These are phyloP conservation scores for Plasmodium cynomolgi DNA, from an alignment of 169 alveolate genomes.

Conservation along the genomic window DNA sequence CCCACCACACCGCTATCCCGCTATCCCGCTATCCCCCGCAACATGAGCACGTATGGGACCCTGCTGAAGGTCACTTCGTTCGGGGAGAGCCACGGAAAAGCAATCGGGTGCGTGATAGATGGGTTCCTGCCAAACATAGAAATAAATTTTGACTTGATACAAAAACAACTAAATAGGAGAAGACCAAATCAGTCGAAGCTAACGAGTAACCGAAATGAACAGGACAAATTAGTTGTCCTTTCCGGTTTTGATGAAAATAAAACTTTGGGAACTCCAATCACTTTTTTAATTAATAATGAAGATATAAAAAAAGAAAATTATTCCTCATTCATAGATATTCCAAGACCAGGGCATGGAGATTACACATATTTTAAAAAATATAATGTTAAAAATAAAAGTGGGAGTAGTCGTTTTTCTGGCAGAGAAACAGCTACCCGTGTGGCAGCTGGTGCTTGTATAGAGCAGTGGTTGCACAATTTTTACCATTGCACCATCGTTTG, in stretches of 20 bases:
- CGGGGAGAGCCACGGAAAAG: slow-evolving; percentile 55
- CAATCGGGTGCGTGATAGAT: slow-evolving; percentile 34
- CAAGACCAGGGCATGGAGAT: slow-evolving; percentile 58
- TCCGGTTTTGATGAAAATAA: slow-evolving; percentile 58
- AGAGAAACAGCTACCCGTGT: slow-evolving; percentile 52
- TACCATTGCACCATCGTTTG: slow-evolving; percentile 22
- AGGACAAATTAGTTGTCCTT: slow-evolving; percentile 24
- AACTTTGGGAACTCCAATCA: slow-evolving; percentile 39
- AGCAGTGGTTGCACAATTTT: slow-evolving; percentile 22
- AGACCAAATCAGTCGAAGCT: slow-evolving; percentile 64
- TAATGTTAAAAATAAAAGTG: slow-evolving; percentile 51
- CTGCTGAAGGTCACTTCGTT: slow-evolving; percentile 28
- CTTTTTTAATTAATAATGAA: slow-evolving; percentile 42
- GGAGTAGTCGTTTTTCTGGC: slow-evolving; percentile 54
- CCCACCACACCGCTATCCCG: not conserved
- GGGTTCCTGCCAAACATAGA: slow-evolving; percentile 24
- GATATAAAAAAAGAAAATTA: slow-evolving; percentile 32
- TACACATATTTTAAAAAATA: slow-evolving; percentile 66
- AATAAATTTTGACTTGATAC: slow-evolving; percentile 36
- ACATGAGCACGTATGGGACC: slow-evolving; percentile 49
- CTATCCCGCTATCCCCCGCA: not conserved
- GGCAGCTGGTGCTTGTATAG: slow-evolving; percentile 64
- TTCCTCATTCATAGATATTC: slow-evolving; percentile 40
- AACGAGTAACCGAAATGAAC: slow-evolving; percentile 27
- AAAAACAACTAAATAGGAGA: slow-evolving; percentile 44